Conservation (phyloP, 2,329 filamentous ascomycete genomes). For the Aspergillus hiratsukae region DNA sequence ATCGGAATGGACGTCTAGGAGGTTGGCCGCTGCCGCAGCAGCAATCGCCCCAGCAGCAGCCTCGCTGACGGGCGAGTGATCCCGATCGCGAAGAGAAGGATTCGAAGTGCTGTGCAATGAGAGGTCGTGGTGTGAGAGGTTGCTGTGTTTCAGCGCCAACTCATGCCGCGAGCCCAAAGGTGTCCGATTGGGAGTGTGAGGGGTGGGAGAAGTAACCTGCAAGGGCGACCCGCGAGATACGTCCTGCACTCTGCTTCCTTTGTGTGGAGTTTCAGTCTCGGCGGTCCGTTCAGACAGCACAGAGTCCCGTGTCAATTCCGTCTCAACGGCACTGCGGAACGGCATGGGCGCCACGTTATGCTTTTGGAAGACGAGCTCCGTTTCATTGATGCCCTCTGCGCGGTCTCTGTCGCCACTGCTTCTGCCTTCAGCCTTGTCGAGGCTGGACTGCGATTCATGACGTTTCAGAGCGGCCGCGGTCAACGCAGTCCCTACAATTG, state of each 20-base stretch:
- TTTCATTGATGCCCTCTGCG: conserved; percentile 50
- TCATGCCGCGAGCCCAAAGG: conserved; percentile 46
- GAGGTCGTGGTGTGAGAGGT: conserved; percentile 50
- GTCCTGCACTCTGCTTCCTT: conserved; percentile 57
- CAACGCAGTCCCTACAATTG: conserved; percentile 52
- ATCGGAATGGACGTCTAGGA: conserved; percentile 40
- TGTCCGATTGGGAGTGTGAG: conserved; percentile 57
- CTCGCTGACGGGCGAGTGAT: conserved; percentile 26
- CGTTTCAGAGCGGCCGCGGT: conserved; percentile 60
- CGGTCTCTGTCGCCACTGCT: conserved; percentile 28
- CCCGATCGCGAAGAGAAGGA: conserved; percentile 41
- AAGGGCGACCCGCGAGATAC: conserved; percentile 55
- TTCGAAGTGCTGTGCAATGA: conserved; percentile 44
- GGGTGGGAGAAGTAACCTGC: conserved; percentile 54
- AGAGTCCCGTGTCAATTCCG: conserved; percentile 82
- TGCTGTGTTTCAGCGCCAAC: conserved; percentile 64
- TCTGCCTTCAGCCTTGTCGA: conserved; percentile 42
- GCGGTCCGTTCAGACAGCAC: conserved; percentile 79
- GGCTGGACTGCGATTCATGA: conserved; percentile 60
- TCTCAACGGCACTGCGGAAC: conserved; percentile 78
- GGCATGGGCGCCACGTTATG: conserved; percentile 76
- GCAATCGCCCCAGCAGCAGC: conserved; percentile 37
- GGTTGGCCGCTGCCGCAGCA: conserved; percentile 35
- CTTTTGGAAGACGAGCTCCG: conserved; percentile 49
- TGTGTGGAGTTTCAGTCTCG: conserved; percentile 64